These are phyloP conservation scores for Pseudogymnoascus sp. DNA, from an alignment of 2,329 filamentous ascomycete genomes.

Conservation along the genomic window DNA sequence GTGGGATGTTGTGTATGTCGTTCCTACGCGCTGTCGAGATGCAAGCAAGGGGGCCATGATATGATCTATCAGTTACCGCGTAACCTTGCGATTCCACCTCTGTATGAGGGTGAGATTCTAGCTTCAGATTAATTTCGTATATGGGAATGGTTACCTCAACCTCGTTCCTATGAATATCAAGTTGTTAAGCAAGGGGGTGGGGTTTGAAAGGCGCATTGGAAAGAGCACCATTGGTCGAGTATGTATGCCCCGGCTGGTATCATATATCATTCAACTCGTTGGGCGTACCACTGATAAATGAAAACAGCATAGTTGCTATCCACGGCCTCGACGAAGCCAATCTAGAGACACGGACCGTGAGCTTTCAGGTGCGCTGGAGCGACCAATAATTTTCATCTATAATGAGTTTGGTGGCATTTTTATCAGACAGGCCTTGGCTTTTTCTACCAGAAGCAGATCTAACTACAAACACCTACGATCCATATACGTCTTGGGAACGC, in stretches of 20 bases:
- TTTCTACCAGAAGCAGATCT: background rate
- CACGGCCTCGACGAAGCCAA: constrained; percentile 29
- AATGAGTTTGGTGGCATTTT: constrained; percentile 18
- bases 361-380: background rate
- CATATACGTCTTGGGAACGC: constrained; percentile 11
- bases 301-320: constrained; percentile 29
- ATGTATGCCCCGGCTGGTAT: background rate
- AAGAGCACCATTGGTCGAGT: background rate
- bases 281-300: background rate
- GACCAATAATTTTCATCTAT: constrained; percentile 15
- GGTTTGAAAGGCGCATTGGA: no score
- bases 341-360: constrained; percentile 25
- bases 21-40: background rate
- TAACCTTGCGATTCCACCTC: background rate
- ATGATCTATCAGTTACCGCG: background rate
- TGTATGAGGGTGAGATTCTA: background rate
- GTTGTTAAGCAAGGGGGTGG: background rate
- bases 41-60: background rate
- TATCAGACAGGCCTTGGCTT: constrained; percentile 12
- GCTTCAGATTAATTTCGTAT: background rate
- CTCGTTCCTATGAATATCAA: background rate
- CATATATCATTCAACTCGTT: background rate
- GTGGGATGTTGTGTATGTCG: background rate
- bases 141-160: background rate
- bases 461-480: background rate